These are phyloP conservation scores for Mercurialis annua DNA, from an alignment of 345 rosid genomes.

Conservation along the genomic window DNA sequence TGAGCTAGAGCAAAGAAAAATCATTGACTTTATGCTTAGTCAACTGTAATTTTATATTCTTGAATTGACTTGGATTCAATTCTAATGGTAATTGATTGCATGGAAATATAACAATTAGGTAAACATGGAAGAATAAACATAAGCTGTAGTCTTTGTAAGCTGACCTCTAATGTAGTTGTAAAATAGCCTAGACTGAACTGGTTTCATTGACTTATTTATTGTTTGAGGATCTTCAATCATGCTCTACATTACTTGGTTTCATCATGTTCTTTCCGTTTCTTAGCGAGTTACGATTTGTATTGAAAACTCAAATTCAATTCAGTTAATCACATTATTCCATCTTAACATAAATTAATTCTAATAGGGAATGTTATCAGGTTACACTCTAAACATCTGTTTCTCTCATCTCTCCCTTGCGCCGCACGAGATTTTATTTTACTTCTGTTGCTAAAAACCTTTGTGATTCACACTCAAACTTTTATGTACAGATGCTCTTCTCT, in stretches of 20 bases:
- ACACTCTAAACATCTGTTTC: neutral
- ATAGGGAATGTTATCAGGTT: neutral
- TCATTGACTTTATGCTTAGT: neutral
- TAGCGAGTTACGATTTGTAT: neutral
- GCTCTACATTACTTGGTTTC: neutral
- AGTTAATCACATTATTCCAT: neutral
- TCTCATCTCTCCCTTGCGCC: neutral
- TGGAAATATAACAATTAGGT: neutral
- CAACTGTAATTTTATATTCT: neutral
- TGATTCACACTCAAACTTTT: slow-evolving; percentile 1
- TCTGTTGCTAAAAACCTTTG: neutral
- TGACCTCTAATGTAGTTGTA: neutral
- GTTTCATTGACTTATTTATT: neutral
- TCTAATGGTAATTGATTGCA: too few relatives aligned
- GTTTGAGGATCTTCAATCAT: neutral
- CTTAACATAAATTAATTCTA: neutral
- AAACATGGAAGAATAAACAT: too few relatives aligned
- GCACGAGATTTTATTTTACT: neutral
- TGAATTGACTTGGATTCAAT: neutral
- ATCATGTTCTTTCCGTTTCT: neutral
- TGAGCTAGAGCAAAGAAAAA: neutral
- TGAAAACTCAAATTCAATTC: neutral
- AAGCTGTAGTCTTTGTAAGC: neutral
- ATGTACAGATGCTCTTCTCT: slow-evolving; percentile 19
- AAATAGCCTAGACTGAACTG: neutral